Evolutionary conservation across 176 grass and related monocot genomes (phyloP).

Genomic region (Themeda triandra): DNA sequence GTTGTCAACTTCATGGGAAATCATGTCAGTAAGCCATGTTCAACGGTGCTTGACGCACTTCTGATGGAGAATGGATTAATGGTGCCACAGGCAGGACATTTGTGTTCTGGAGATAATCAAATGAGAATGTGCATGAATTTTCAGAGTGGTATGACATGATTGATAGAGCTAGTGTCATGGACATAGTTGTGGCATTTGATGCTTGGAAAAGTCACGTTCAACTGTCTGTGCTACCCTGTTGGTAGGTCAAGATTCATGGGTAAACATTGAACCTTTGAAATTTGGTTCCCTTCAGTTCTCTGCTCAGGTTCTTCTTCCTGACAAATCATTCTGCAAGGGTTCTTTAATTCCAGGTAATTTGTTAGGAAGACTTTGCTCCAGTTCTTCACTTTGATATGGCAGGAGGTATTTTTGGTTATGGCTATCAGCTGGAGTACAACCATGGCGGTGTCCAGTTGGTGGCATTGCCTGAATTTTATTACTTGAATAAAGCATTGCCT

Average conservation of each 20-base stretch:
- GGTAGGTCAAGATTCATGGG: not conserved
- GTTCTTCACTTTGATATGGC: not conserved
- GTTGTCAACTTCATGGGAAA: not conserved
- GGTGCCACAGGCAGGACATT: not conserved
- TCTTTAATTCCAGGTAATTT: not conserved
- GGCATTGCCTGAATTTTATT: not conserved
- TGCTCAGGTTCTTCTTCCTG: not conserved
- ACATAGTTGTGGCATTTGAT: not conserved
- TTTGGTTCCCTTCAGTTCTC: not conserved
- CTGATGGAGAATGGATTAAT: not conserved
- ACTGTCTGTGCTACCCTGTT: not conserved
- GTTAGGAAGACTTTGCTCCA: not conserved
- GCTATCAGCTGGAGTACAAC: not conserved
- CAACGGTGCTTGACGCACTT: not conserved
- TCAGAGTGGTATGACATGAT: not conserved
- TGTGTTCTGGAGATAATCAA: not conserved
- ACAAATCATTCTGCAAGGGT: not conserved
- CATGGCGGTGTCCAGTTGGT: not conserved
- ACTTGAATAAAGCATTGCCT: not conserved
- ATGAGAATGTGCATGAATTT: not conserved
- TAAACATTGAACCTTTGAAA: not conserved
- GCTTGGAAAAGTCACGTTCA: not conserved
- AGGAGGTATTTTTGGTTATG: not conserved
- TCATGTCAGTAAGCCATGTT: not conserved
- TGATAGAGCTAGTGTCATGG: not conserved